Base-by-base conservation (phyloP, 805 yeast species). In the Wickerhamomyces silvicola region DNA sequence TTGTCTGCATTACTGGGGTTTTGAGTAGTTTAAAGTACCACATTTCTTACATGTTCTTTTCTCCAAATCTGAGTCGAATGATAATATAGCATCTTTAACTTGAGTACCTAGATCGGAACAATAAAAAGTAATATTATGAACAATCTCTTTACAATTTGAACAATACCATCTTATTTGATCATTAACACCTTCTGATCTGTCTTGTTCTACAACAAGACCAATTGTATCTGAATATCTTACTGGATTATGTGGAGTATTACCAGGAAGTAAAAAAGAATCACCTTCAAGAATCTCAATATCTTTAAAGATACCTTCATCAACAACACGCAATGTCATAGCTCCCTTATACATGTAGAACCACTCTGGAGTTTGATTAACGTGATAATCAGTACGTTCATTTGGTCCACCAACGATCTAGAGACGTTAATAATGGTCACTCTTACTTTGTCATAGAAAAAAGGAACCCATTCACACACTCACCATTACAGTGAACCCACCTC, bases 401-500 rank as follows among this genome's bases (percentile, higher is more conserved):
- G 97, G 97, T 0, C 97, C 97, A 11, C 97, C 97, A 2, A 88
- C 94, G 31, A 87, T 78, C 65, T 59, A 30, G n/a, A n/a, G n/a
- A n/a, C n/a, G n/a, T n/a, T n/a, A n/a, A n/a, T n/a, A n/a, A n/a
- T n/a, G 9, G 24, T 14, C 19, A 13, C 19, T 27, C 25, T 4
- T 21, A 26, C 10, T 14, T n/a, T 4, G 8, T 11, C 15, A 13
- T 23, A 8, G 10, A 23, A 17, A 14, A 6, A 19, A 25, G 6
- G n/a, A 12, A 14, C n/a, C n/a, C n/a, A n/a, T n/a, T n/a, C n/a
- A n/a, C n/a, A 8, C 12, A 35, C 52, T 23, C 39, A 59, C 64
- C 96, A 88, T 88, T 22, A 87, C 86, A 0, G 96, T 87, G 54
- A 82, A 83, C 0, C 96, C 96, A 5, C 94, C 95, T 29, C 87